These are phyloP conservation scores for Penicillium digitatum DNA, from an alignment of 2,329 filamentous ascomycete species.

Conservation along the genomic window DNA sequence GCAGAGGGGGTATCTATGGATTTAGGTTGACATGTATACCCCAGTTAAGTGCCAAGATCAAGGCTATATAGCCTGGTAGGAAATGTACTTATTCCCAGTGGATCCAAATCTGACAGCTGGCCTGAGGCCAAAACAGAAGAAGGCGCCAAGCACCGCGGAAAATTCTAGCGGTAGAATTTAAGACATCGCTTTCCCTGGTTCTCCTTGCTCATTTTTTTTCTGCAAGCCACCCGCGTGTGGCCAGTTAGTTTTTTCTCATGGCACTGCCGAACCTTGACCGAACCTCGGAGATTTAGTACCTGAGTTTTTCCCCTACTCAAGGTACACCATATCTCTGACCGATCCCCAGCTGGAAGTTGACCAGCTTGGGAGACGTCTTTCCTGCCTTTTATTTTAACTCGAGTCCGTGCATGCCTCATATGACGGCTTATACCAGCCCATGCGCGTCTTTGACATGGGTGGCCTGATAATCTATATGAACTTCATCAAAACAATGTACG, in stretches of 20 bases:
- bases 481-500: neutral
- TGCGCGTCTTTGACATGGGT: neutral
- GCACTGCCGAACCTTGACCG: neutral
- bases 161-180: neutral
- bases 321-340: too few relatives aligned
- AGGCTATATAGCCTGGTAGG: neutral
- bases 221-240: neutral
- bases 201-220: neutral
- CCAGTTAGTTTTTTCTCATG: neutral
- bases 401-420: neutral
- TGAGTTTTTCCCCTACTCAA: too few relatives aligned
- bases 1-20: accelerated
- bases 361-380: too few relatives aligned
- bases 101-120: neutral
- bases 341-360: neutral
- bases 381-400: neutral
- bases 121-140: neutral
- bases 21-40: neutral
- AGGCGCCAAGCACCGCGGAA: neutral
- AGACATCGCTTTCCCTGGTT: neutral
- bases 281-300: neutral
- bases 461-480: neutral
- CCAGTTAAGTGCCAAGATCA: neutral
- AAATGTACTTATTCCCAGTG: neutral
- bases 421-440: neutral